These are phyloP conservation scores for Hibiscus trionum DNA, from an alignment of 345 rosid genomes.

Conservation along the genomic window DNA sequence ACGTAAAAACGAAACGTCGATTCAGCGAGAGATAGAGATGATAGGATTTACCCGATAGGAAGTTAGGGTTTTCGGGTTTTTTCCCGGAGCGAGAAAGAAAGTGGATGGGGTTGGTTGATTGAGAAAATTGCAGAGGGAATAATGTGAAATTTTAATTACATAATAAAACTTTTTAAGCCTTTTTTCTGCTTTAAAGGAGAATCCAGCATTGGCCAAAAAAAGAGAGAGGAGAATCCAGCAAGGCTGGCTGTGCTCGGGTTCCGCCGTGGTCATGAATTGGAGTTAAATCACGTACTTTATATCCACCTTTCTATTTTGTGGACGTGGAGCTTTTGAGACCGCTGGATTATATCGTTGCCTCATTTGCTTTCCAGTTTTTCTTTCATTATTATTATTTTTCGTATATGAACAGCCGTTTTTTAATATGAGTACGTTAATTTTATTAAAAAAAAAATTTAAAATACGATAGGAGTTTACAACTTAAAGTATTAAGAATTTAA, in stretches of 20 bases:
- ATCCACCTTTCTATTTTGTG: conserved; percentile 25
- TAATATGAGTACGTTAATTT: too few relatives aligned
- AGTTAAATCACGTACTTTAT: conserved; percentile 20
- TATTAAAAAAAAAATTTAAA: too few relatives aligned
- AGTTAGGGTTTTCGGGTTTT: conserved; percentile 7
- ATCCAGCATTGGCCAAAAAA: conserved; percentile 15
- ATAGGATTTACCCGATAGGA: background rate
- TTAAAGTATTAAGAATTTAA: too few relatives aligned
- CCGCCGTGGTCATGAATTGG: conserved; percentile 21
- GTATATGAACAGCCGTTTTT: too few relatives aligned
- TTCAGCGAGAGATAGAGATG: conserved; percentile 5
- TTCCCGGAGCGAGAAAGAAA: background rate
- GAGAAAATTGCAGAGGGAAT: background rate
- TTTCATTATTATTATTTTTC: too few relatives aligned
- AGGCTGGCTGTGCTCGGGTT: conserved; percentile 29
- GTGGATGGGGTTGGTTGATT: background rate
- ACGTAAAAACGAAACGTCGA: conserved; percentile 11
- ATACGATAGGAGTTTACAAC: too few relatives aligned
- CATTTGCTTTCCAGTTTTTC: background rate
- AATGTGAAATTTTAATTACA: background rate
- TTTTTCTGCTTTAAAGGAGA: conserved; percentile 12
- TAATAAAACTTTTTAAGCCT: background rate
- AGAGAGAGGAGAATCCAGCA: conserved; percentile 11
- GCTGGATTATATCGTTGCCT: conserved; percentile 9
- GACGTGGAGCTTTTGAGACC: conserved; percentile 9